Percentiles rank a stretch among this genome's conserved stretches.
Evolutionary conservation across 495 filamentous ascomycete genomes (phyloP).

Genomic region (Penicillium pulvis): DNA sequence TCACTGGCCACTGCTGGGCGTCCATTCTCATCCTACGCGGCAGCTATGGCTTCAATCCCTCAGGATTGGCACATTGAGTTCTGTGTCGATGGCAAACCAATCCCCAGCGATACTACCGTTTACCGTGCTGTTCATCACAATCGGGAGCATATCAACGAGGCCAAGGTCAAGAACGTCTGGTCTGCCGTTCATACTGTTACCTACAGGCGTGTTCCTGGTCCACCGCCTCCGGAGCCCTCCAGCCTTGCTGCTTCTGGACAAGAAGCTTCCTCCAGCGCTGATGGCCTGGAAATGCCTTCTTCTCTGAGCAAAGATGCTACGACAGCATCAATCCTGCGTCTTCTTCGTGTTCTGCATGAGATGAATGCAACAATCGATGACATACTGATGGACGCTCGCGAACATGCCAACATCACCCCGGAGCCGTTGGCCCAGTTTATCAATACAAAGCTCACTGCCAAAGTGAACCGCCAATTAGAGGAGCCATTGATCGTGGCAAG

Average conservation of each 20-base stretch:
- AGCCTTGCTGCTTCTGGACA: constrained; percentile 60
- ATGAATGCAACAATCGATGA: constrained; percentile 95
- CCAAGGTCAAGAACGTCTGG: constrained; percentile 78
- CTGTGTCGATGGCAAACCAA: constrained; percentile 78
- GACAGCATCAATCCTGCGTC: constrained; percentile 82
- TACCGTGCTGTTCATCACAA: constrained; percentile 90
- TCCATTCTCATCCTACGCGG: constrained; percentile 72
- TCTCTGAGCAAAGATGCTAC: constrained; percentile 84
- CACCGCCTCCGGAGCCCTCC: constrained; percentile 78
- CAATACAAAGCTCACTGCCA: constrained; percentile 98
- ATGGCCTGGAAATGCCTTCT: constrained; percentile 62
- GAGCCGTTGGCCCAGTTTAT: constrained; percentile 95
- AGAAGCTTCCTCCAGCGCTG: constrained; percentile 43
- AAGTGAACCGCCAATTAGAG: constrained; percentile 94
- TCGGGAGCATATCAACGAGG: constrained; percentile 63
- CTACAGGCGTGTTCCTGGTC: constrained; percentile 83
- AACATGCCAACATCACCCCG: constrained; percentile 66
- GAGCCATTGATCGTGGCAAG: constrained; percentile 99
- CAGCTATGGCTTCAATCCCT: constrained; percentile 69
- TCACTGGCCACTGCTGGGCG: constrained; percentile 48
- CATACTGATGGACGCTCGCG: constrained; percentile 86
- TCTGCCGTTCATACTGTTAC: constrained; percentile 87
- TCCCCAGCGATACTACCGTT: constrained; percentile 91
- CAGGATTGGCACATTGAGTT: constrained; percentile 99
- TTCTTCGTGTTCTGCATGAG: constrained; percentile 90